Base-by-base conservation (phyloP, 768 basidiomycete genomes). In the Lactifluus pinguis region DNA sequence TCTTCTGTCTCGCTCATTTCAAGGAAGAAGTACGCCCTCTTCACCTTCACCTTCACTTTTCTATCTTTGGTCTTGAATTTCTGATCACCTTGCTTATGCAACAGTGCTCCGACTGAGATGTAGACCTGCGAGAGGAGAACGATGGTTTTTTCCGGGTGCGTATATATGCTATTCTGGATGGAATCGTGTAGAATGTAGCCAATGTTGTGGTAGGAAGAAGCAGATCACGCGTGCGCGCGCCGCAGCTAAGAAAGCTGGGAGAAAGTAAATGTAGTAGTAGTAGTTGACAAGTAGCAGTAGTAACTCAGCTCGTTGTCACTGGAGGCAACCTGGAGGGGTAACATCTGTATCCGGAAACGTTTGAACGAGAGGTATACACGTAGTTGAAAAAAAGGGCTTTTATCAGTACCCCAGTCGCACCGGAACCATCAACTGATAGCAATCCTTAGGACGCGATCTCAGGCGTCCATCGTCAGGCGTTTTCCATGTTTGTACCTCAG, bases 161-260 rank as follows among this genome's bases (percentile, higher is more conserved):
- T 48, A 13, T 30, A 45, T 34, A 6, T 34, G 2, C 6, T 34
- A 34, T 34, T 34, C 32, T 34, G 32, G 9, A 34, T 9, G 5
- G 32, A 34, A 38, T 38, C 38, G 38, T 47, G 21, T 25, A 87
- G 86, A 69, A 19, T 87, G 86, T 72, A 82, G 66, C 69, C 80
- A 79, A 67, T 90, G 89, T 72, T 86, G 80, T 69, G 84, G 84
- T 29, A 91, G 88, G 88, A 91, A 91, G 85, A 92, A 91, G 71
- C 86, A 88, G 73, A 82, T 91, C 67, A 83, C 76, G 38, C 81
- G 80, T 66, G 77, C 78, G 52, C 79, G 82, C 53, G 69, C 76
- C 13, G 80, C 78, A 1, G 87, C 87, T 52, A 88, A 88, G 79
- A 89, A 88, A 72, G 85, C 84, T 29, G 82, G 83, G 48, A 82